These are phyloP conservation scores for Acmispon strigosus DNA, from an alignment of 306 rosid species.

Conservation along the genomic window DNA sequence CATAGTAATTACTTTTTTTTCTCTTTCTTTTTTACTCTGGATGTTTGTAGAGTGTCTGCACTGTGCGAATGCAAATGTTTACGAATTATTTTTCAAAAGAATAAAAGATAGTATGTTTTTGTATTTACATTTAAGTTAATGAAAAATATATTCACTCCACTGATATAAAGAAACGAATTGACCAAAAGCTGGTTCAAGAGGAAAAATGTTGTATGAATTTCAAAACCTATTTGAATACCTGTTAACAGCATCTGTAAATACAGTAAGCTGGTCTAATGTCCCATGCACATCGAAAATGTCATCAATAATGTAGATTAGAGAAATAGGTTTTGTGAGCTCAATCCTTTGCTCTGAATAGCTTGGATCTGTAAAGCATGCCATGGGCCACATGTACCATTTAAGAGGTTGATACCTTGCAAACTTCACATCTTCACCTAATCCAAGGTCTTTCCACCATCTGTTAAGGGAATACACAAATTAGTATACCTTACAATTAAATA, in stretches of 20 bases:
- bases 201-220: too few species aligned
- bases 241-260: conserved; percentile 34
- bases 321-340: conserved; percentile 45
- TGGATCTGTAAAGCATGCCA: conserved; percentile 42
- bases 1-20: too few species aligned
- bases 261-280: conserved; percentile 32
- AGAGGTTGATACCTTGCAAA: conserved; percentile 40
- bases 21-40: too few species aligned
- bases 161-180: too few species aligned
- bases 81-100: too few species aligned
- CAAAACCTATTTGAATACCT: conserved; percentile 16
- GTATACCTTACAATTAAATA: too few species aligned
- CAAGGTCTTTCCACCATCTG: conserved; percentile 57
- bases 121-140: too few species aligned
- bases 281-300: conserved; percentile 48
- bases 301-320: conserved; percentile 49
- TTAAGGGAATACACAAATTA: background rate
- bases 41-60: too few species aligned
- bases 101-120: too few species aligned
- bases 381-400: conserved; percentile 56
- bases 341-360: conserved; percentile 36
- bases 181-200: too few species aligned
- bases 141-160: too few species aligned
- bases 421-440: conserved; percentile 19
- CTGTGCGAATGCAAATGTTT: too few species aligned